Evolutionary conservation across 345 rosid genomes (phyloP), one percentile per base, ranked within the genome.

Genomic region (Eucalyptus cloeziana): DNA sequence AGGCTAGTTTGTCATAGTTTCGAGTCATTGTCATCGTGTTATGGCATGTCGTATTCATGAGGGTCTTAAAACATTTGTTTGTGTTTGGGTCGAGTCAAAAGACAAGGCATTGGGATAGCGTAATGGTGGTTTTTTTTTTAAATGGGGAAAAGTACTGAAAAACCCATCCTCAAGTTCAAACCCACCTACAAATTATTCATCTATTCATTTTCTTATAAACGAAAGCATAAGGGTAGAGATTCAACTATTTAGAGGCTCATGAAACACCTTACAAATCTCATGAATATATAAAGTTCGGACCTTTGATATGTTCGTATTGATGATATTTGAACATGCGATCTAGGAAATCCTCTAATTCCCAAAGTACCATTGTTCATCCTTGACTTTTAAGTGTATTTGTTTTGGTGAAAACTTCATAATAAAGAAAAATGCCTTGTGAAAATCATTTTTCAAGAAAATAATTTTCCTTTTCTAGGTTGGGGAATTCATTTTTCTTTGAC

Each of bases 221-320:
- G 0, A 33, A 40, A 37, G 24, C 25, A 69, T 8, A 2, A 33
- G 4, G 33, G 24, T 19, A 33, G 4, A 33, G 2, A 69, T 33
- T 69, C 7, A 9, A 69, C 12, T 33, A 5, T 33, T 7, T 5
- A 40, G 7, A 69, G 4, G 22, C 44, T 33, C 7, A 4, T 16
- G 1, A 21, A 33, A 33, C 0, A 17, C 4, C 44, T 2, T 69
- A 10, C 2, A 69, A 69, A 33, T 69, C 13, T 5, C 2, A 8
- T 33, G 7, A 17, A 69, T 17, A 33, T 5, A 33, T 33, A 11
- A 33, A 69, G 2, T 33, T 33, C 2, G 0, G 4, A 5, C 24
- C 6, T 33, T 69, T 69, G 1, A 33, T 40, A 17, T 5, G 24
- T 69, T 37, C 43, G 4, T 52, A 21, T 15, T 64, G 3, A 15